A percentile compares a stretch with the other conserved stretches of the same genome.
Evolutionary conservation across 1,284 basidiomycete species (phyloP).

Genomic region (Ceratobasidium sp.): DNA sequence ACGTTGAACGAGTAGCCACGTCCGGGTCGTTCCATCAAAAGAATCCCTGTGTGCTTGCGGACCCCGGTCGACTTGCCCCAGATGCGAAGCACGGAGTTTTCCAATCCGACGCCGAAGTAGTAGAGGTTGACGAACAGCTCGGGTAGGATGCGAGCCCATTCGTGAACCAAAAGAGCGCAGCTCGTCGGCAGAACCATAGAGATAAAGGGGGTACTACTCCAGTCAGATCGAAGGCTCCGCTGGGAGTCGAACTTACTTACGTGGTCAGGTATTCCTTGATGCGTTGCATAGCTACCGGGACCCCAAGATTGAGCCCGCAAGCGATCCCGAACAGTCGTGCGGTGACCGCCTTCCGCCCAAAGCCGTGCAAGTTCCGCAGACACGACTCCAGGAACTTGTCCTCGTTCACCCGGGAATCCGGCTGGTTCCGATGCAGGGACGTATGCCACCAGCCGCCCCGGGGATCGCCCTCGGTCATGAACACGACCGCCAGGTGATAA

Average conservation of each 20-base stretch:
- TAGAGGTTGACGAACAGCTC: slow-evolving; percentile 21
- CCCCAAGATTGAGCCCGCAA: too few relatives aligned
- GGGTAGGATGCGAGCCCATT: background rate
- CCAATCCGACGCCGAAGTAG: slow-evolving; percentile 6
- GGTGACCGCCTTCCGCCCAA: background rate
- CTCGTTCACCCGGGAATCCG: background rate
- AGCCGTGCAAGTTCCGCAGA: background rate
- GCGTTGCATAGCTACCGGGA: too few relatives aligned
- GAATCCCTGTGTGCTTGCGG: slow-evolving; percentile 5
- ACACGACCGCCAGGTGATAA: slow-evolving; percentile 23
- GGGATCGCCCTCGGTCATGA: slow-evolving; percentile 20
- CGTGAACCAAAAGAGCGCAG: background rate
- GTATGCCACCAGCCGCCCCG: slow-evolving; percentile 31
- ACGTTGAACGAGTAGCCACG: background rate
- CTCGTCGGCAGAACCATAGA: slow-evolving; percentile 5
- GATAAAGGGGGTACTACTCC: background rate
- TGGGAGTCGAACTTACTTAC: too few relatives aligned
- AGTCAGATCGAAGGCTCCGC: too few relatives aligned
- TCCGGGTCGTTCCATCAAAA: background rate
- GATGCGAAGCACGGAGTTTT: background rate
- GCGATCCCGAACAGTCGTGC: background rate
- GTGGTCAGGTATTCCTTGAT: too few relatives aligned
- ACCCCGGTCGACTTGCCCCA: slow-evolving; percentile 7
- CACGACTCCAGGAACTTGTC: slow-evolving; percentile 3
- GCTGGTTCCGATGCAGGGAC: slow-evolving; percentile 1